Percentiles rank a stretch among this genome's conserved stretches.
phyloP scores from a whole-genome alignment of 139 green algal genomes.

The Edaphochlamys debaryana region DNA sequence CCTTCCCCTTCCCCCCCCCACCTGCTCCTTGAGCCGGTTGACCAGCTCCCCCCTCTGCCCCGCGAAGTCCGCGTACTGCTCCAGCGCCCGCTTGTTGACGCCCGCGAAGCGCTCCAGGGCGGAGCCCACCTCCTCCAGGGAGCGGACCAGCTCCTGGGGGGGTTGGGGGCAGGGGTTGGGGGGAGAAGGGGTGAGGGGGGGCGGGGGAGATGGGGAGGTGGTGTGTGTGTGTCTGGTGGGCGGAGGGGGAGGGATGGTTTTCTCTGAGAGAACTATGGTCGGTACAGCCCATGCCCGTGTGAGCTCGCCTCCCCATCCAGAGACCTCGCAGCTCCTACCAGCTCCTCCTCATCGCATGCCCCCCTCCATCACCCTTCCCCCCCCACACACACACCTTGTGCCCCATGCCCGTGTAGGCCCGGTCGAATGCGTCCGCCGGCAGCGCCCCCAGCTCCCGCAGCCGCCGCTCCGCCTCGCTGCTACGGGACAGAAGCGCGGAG shows the following conservation, averaged over 20 bases:
- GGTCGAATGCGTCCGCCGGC: constrained; percentile 87
- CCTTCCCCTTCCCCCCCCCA: neutral
- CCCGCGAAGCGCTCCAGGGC: constrained; percentile 79
- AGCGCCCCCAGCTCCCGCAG: constrained; percentile 94
- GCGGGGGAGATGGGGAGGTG: neutral
- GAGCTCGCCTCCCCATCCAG: too few species aligned
- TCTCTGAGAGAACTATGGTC: too few species aligned
- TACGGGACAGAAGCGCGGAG: constrained; percentile 56
- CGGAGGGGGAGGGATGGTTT: too few species aligned
- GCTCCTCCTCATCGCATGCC: too few species aligned
- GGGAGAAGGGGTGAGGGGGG: neutral
- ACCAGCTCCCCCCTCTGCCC: constrained; percentile 88
- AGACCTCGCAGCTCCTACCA: too few species aligned
- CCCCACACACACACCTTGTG: constrained; percentile 48
- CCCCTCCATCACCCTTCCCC: too few species aligned
- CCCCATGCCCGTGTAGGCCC: constrained; percentile 68
- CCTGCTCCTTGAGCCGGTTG: constrained; percentile 63
- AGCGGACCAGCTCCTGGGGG: constrained; percentile 11
- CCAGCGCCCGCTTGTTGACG: constrained; percentile 97
- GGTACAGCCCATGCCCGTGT: too few species aligned
- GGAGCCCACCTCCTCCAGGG: constrained; percentile 9
- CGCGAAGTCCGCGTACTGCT: constrained; percentile 96
- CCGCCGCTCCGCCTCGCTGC: constrained; percentile 79
- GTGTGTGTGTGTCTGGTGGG: too few species aligned
- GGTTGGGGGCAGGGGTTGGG: neutral